These are phyloP conservation scores for Aspergillus sojae DNA, from an alignment of 2,329 filamentous ascomycete genomes.

Conservation along the genomic window DNA sequence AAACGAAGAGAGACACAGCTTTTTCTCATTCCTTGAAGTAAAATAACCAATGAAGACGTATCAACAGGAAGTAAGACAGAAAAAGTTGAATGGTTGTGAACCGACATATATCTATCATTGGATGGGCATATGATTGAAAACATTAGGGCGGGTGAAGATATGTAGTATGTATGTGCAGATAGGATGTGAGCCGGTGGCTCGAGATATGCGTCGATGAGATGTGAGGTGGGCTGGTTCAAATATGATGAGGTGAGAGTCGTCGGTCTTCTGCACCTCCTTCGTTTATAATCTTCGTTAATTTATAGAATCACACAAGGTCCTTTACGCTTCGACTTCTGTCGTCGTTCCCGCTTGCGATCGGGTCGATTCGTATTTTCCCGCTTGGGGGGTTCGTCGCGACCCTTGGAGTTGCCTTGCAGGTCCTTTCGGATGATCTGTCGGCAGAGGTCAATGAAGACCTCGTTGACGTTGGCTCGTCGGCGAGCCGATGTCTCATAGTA, in stretches of 20 bases:
- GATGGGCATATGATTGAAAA: conserved; percentile 22
- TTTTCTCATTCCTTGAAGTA: conserved; percentile 22
- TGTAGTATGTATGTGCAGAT: conserved; percentile 23
- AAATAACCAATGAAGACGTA: conserved; percentile 22
- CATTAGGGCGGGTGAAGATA: conserved; percentile 32
- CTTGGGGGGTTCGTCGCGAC: conserved; percentile 34
- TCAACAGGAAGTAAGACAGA: conserved; percentile 21
- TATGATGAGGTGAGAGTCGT: neutral
- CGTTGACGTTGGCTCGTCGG: conserved; percentile 82
- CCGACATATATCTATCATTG: conserved; percentile 34
- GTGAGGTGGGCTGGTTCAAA: neutral
- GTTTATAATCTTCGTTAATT: conserved; percentile 13
- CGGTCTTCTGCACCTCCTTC: conserved; percentile 6
- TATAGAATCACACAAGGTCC: conserved; percentile 45
- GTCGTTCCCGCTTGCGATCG: conserved; percentile 38
- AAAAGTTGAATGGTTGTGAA: conserved; percentile 27
- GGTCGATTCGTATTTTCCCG: conserved; percentile 37
- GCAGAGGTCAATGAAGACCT: conserved; percentile 83
- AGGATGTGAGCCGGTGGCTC: conserved; percentile 5
- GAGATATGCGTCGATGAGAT: neutral
- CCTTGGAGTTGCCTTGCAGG: conserved; percentile 38
- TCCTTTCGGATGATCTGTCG: conserved; percentile 80
- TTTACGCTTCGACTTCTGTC: conserved; percentile 34
- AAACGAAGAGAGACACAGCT: conserved; percentile 12
- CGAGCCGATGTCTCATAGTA: conserved; percentile 91